Base-by-base conservation (phyloP, 352 stramenopile genomes). In the Achlya hypogyna region DNA sequence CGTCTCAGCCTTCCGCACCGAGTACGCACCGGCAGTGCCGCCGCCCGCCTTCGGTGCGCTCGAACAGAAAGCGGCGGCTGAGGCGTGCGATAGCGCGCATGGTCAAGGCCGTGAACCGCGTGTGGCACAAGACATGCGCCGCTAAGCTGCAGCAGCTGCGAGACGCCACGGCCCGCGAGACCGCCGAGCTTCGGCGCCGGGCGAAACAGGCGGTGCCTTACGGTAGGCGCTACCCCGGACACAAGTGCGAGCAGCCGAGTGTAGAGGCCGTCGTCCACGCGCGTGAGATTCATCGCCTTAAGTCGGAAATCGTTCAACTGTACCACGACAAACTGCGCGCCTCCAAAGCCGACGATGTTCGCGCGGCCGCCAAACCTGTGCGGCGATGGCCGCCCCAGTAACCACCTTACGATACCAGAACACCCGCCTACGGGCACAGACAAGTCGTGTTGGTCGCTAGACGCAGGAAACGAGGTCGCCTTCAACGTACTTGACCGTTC, bases 211-310 rank as follows among this genome's bases (percentile, higher is more conserved):
- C 51, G 9, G 28, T 45, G 42, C 60, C 60, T 5, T 67, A 67
- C 18, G 60, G 60, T 67, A 58, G 9, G 31, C 16, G 8, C 25
- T 14, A 23, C 29, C 10, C n/a, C 22, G 14, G 20, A n/a, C 10
- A 51, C 4, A 51, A 16, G 32, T 63, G 18, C 9, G 2, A 10
- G n/a, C 14, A 53, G 32, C 25, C 29, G 23, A n/a, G 29, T 27
- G 28, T 54, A 67, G 60, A 67, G 22, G 60, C 60, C 6, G 42
- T 67, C 4, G 60, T 67, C 2, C 45, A 67, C 60, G 31, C 20
- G 8, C 60, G 60, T 9, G 60, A 67, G 28, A 67, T 67, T 27
- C 38, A 58, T 23, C 60, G 60, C 10, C 60, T 67, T 6, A 49
- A 49, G 23, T 14, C 43, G 12, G 60, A 67, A 9, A 18, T 67